These are phyloP conservation scores for Jaapia argillacea DNA, from an alignment of 768 basidiomycete species.

Conservation along the genomic window DNA sequence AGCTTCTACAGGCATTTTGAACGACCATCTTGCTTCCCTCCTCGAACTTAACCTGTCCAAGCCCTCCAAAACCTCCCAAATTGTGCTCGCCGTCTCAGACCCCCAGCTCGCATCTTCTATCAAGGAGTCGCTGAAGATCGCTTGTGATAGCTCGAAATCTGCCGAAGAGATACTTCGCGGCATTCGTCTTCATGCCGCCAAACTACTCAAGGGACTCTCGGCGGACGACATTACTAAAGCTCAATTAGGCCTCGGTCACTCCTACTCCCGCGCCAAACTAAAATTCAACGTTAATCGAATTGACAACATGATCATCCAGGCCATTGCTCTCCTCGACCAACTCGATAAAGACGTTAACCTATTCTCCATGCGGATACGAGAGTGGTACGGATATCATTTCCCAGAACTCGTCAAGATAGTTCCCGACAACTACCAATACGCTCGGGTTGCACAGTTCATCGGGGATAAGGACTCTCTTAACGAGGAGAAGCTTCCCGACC, in stretches of 20 bases:
- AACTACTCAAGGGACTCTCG: conserved; percentile 83
- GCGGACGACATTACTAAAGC: conserved; percentile 84
- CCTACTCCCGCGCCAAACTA: conserved; percentile 93
- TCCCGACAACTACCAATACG: conserved; percentile 91
- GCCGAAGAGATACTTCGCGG: conserved; percentile 85
- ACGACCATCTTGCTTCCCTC: conserved; percentile 72
- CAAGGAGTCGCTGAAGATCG: conserved; percentile 57
- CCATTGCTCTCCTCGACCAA: conserved; percentile 95
- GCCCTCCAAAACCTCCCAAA: conserved; percentile 54
- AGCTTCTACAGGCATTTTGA: conserved; percentile 56
- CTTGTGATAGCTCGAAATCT: conserved; percentile 75
- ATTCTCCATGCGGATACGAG: conserved; percentile 95
- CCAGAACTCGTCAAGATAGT: conserved; percentile 92
- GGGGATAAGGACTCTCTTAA: conserved; percentile 78
- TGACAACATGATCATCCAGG: conserved; percentile 99
- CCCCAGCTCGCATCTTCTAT: conserved; percentile 66
- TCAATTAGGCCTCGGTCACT: conserved; percentile 94
- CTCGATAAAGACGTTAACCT: conserved; percentile 99
- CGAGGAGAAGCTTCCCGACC: conserved; percentile 72
- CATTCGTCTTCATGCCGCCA: conserved; percentile 83
- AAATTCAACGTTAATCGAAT: conserved; percentile 96
- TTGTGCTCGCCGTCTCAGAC: conserved; percentile 77
- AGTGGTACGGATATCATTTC: conserved; percentile 99
- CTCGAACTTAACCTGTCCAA: conserved; percentile 84
- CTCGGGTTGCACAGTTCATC: conserved; percentile 75